phyloP scores from a whole-genome alignment of 1,139 yeast species.

The Torulaspora pretoriensis region DNA sequence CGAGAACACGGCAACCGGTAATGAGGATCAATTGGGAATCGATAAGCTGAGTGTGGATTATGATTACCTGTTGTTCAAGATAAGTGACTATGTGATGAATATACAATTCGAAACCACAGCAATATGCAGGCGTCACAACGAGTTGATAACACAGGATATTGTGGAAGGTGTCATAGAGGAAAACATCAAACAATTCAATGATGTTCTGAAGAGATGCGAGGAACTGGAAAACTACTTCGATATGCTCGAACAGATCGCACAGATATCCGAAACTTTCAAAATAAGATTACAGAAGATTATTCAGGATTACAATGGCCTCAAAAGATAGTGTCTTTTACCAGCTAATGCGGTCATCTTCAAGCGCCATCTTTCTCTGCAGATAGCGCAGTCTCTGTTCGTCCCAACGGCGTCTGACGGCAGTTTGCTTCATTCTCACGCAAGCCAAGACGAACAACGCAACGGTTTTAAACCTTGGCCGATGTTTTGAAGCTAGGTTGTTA shows the following conservation, averaged over 20 bases:
- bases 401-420: slow-evolving; percentile 27
- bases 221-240: slow-evolving; percentile 58
- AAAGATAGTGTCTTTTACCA: slow-evolving; percentile 20
- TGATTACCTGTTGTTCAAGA: slow-evolving; percentile 59
- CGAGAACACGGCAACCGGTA: slow-evolving; percentile 3
- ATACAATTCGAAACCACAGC: slow-evolving; percentile 40
- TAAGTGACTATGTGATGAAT: slow-evolving; percentile 48
- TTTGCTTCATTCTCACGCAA: slow-evolving; percentile 29
- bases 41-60: slow-evolving; percentile 54
- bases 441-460: slow-evolving; percentile 32
- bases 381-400: slow-evolving; percentile 28
- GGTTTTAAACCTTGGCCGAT: slow-evolving; percentile 23
- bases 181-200: slow-evolving; percentile 45
- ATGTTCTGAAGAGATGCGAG: slow-evolving; percentile 47
- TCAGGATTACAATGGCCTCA: slow-evolving; percentile 18
- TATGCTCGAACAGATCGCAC: slow-evolving; percentile 59
- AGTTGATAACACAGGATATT: slow-evolving; percentile 35
- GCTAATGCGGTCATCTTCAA: slow-evolving; percentile 27
- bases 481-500: not conserved
- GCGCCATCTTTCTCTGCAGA: slow-evolving; percentile 29
- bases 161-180: slow-evolving; percentile 41
- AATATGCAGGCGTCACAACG: slow-evolving; percentile 36
- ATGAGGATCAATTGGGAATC: slow-evolving; percentile 61
- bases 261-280: slow-evolving; percentile 30
- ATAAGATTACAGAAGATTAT: slow-evolving; percentile 25